Percentiles rank a stretch among this genome's conserved stretches.
Conservation (phyloP, 1,139 yeast genomes). For the Suhomyces taliae region DNA sequence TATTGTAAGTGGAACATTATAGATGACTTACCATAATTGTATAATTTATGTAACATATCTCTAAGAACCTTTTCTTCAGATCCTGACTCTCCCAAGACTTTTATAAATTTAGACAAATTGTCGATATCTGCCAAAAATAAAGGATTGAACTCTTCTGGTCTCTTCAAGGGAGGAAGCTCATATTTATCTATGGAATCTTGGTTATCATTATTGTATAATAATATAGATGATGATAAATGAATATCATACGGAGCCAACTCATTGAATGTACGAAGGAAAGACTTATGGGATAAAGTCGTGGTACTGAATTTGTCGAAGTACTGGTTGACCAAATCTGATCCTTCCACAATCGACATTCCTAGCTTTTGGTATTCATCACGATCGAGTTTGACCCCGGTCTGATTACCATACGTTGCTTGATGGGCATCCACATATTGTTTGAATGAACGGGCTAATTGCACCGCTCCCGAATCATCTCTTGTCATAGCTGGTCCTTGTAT, state of each 20-base stretch:
- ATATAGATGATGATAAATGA: not conserved
- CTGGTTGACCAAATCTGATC: not conserved
- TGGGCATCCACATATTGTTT: conserved; percentile 4
- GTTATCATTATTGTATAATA: too few relatives aligned
- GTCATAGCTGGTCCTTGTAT: not conserved
- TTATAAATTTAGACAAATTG: not conserved
- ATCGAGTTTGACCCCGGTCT: not conserved
- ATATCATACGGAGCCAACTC: conserved; percentile 5
- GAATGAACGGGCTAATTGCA: conserved; percentile 6
- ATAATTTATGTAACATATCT: not conserved
- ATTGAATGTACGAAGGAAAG: conserved; percentile 5
- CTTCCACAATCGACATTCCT: not conserved
- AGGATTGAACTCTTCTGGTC: conserved; percentile 9
- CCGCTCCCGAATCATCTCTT: conserved; percentile 1
- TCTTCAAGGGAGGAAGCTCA: conserved; percentile 8
- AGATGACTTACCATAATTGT: conserved; percentile 7
- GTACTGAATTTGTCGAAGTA: not conserved
- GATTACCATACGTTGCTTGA: not conserved
- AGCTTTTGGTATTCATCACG: conserved; percentile 1
- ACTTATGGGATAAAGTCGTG: conserved; percentile 1
- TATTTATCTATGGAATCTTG: not conserved
- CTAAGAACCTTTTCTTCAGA: not conserved
- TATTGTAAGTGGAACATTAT: conserved; percentile 4
- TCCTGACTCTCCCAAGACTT: not conserved
- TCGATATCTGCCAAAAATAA: conserved; percentile 8